phyloP scores from a whole-genome alignment of 495 filamentous ascomycete genomes.

The Bacidia rubella region DNA sequence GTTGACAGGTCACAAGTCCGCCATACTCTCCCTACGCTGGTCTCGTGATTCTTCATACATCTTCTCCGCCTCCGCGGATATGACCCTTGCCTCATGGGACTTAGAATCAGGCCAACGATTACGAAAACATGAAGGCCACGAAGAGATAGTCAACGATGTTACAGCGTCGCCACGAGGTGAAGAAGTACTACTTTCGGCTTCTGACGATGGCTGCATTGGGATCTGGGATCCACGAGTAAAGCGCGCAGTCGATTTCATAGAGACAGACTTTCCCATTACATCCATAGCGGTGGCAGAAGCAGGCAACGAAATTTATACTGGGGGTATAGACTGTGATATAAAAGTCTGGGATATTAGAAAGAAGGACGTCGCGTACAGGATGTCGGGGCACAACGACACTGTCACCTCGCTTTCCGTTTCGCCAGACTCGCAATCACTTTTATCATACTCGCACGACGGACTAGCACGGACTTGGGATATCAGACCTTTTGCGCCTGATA shows the following conservation, averaged over 20 bases:
- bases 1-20: slow-evolving; percentile 76
- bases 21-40: slow-evolving; percentile 88
- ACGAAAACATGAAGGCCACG: slow-evolving; percentile 82
- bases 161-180: slow-evolving; percentile 80
- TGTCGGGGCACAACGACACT: slow-evolving; percentile 84
- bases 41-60: slow-evolving; percentile 82
- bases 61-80: slow-evolving; percentile 89
- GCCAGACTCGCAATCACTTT: slow-evolving; percentile 76
- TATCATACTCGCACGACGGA: slow-evolving; percentile 88
- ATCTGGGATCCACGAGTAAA: slow-evolving; percentile 97
- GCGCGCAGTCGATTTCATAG: slow-evolving; percentile 69
- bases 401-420: slow-evolving; percentile 81
- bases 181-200: slow-evolving; percentile 75
- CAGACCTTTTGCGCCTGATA: slow-evolving; percentile 77
- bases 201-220: slow-evolving; percentile 86
- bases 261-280: slow-evolving; percentile 88
- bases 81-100: slow-evolving; percentile 89
- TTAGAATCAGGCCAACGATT: slow-evolving; percentile 75
- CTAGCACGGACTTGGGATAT: slow-evolving; percentile 95
- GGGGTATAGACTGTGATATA: slow-evolving; percentile 93
- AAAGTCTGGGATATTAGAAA: slow-evolving; percentile 95
- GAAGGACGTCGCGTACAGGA: slow-evolving; percentile 69
- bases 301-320: slow-evolving; percentile 89
- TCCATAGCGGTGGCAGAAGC: slow-evolving; percentile 82
- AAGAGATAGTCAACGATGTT: slow-evolving; percentile 83